Percentiles rank a stretch among this genome's conserved stretches.
phyloP scores from a whole-genome alignment of 2,329 filamentous ascomycete species.

The Cryoendolithus antarcticus region DNA sequence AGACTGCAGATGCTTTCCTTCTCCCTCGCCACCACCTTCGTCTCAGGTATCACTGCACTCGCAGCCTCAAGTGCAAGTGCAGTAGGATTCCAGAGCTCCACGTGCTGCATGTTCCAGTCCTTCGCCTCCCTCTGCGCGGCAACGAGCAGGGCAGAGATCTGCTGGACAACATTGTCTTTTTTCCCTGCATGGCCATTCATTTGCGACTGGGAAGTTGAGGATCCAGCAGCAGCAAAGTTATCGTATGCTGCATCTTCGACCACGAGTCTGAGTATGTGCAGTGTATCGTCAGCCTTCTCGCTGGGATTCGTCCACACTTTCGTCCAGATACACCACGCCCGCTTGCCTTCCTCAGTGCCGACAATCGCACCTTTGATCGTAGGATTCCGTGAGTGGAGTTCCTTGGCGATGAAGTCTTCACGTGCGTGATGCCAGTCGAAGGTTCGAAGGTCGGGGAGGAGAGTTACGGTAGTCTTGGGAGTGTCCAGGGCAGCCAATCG shows the following conservation, averaged over 20 bases:
- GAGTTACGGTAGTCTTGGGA: conserved; percentile 43
- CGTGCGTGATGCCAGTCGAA: conserved; percentile 69
- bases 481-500: conserved; percentile 32
- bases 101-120: conserved; percentile 55
- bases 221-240: conserved; percentile 8
- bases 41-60: conserved; percentile 32
- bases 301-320: conserved; percentile 50
- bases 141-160: conserved; percentile 50
- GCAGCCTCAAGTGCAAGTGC: conserved; percentile 33
- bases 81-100: conserved; percentile 77
- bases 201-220: conserved; percentile 1
- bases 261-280: conserved; percentile 58
- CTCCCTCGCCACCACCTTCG: conserved; percentile 46
- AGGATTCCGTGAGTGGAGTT: conserved; percentile 47
- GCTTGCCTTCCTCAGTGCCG: conserved; percentile 34
- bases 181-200: too few species aligned
- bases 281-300: conserved; percentile 46
- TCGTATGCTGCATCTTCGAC: conserved; percentile 41
- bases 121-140: conserved; percentile 59
- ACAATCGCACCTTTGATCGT: conserved; percentile 59
- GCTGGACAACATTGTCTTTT: conserved; percentile 15
- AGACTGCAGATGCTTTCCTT: conserved; percentile 57
- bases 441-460: conserved; percentile 55
- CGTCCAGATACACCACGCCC: conserved; percentile 66
- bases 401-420: conserved; percentile 62